phyloP scores from a whole-genome alignment of 1,284 basidiomycete genomes.

The Sphaerobolus stellatus region DNA sequence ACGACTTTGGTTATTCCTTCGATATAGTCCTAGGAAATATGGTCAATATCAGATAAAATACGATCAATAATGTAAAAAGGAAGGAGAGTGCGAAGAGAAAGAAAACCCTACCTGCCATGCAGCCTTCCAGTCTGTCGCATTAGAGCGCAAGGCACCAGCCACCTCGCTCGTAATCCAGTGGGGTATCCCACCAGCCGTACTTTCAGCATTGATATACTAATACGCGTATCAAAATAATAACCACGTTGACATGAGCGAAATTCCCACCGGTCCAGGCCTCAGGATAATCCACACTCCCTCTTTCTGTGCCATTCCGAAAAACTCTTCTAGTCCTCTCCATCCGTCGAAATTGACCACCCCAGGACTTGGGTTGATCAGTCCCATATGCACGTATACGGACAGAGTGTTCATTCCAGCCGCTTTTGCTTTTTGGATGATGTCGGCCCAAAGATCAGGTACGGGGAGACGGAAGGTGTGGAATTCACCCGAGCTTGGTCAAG shows the following conservation, averaged over 20 bases:
- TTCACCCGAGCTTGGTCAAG: conserved; percentile 56
- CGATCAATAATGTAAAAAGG: no score
- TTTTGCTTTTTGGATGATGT: conserved; percentile 79
- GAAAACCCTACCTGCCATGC: no score
- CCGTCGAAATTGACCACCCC: conserved; percentile 70
- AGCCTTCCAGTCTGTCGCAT: conserved; percentile 57
- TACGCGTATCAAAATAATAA: neutral
- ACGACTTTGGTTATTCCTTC: conserved; percentile 61
- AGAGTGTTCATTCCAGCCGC: conserved; percentile 79
- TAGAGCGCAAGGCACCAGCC: conserved; percentile 64
- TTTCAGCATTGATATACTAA: conserved; percentile 49
- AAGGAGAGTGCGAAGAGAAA: no score
- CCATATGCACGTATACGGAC: no score
- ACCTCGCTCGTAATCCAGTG: conserved; percentile 75
- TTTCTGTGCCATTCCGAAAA: conserved; percentile 47
- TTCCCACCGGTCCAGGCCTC: conserved; percentile 39
- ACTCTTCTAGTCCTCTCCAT: conserved; percentile 67
- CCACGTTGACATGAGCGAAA: neutral
- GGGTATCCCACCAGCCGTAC: conserved; percentile 75
- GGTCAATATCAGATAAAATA: no score
- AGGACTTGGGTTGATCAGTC: conserved; percentile 70
- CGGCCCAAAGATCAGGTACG: conserved; percentile 75
- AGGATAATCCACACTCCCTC: conserved; percentile 49
- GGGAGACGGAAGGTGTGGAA: conserved; percentile 84
- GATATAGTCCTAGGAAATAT: no score